A percentile compares a stretch with the other conserved stretches of the same genome.
phyloP scores from a whole-genome alignment of 164 flowering plant genomes.

The Amborella trichopoda region DNA sequence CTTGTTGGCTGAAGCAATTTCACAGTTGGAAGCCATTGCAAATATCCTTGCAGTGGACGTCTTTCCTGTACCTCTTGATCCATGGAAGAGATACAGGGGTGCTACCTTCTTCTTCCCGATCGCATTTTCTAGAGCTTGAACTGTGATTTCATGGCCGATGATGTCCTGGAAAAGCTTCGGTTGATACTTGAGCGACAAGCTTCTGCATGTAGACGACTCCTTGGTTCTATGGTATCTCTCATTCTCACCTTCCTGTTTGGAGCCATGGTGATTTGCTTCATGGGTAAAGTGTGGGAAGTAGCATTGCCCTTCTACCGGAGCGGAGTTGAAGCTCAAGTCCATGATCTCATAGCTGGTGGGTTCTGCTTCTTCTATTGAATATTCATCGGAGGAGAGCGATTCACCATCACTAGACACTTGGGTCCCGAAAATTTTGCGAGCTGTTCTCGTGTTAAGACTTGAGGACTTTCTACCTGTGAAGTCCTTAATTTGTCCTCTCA shows the following conservation, averaged over 20 bases:
- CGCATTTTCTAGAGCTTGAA: constrained; percentile 19
- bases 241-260: constrained; percentile 3
- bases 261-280: background rate
- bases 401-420: too few relatives aligned
- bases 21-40: constrained; percentile 26
- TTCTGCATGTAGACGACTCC: constrained; percentile 4
- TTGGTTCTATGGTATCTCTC: background rate
- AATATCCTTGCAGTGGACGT: constrained; percentile 25
- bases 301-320: too few relatives aligned
- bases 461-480: constrained; percentile 2
- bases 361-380: background rate
- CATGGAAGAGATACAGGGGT: constrained; percentile 29
- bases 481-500: constrained; percentile 6
- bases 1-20: constrained; percentile 12
- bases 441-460: background rate
- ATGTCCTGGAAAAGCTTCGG: constrained; percentile 24
- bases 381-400: constrained; percentile 6
- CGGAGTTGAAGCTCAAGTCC: constrained; percentile 4
- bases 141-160: constrained; percentile 17
- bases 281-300: too few relatives aligned
- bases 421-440: background rate
- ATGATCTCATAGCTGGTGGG: constrained; percentile 2
- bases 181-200: constrained; percentile 19
- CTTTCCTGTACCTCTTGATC: constrained; percentile 34
- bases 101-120: constrained; percentile 15